Conservation (phyloP, 2,329 filamentous ascomycete species). For the Botrytis porri region DNA sequence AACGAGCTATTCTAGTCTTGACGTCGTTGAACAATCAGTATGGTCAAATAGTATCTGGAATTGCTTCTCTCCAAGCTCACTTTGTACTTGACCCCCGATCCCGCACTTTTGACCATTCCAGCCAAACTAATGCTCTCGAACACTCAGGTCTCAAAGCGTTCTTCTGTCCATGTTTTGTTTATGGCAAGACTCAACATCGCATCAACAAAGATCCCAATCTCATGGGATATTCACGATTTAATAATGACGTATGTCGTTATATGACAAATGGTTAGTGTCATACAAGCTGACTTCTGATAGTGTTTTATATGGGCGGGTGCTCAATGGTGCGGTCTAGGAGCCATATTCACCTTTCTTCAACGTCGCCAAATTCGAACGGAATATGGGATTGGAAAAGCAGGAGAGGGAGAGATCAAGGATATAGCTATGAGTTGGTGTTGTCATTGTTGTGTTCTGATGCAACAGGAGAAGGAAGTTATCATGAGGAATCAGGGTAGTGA, state of each 20-base stretch:
- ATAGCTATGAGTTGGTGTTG: constrained; percentile 41
- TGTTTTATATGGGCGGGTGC: constrained; percentile 12
- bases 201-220: constrained; percentile 30
- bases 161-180: constrained; percentile 35
- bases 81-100: constrained; percentile 3
- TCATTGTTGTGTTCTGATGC: constrained; percentile 33
- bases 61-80: constrained; percentile 11
- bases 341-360: constrained; percentile 28
- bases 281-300: constrained; percentile 24
- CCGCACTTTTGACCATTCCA: neutral
- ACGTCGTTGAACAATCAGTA: constrained; percentile 1
- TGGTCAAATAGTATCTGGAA: constrained; percentile 16
- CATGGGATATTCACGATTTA: constrained; percentile 29
- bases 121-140: neutral
- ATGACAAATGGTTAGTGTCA: constrained; percentile 9
- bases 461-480: constrained; percentile 34
- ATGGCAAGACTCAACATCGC: constrained; percentile 32
- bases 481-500: constrained; percentile 16
- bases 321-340: constrained; percentile 24
- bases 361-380: constrained; percentile 27
- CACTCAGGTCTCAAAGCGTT: constrained; percentile 28
- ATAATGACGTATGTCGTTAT: constrained; percentile 24
- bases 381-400: constrained; percentile 37
- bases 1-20: constrained; percentile 2
- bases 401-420: constrained; percentile 37